phyloP scores from a whole-genome alignment of 2,329 filamentous ascomycete species.

The Parasarocladium wereldwijsianum region DNA sequence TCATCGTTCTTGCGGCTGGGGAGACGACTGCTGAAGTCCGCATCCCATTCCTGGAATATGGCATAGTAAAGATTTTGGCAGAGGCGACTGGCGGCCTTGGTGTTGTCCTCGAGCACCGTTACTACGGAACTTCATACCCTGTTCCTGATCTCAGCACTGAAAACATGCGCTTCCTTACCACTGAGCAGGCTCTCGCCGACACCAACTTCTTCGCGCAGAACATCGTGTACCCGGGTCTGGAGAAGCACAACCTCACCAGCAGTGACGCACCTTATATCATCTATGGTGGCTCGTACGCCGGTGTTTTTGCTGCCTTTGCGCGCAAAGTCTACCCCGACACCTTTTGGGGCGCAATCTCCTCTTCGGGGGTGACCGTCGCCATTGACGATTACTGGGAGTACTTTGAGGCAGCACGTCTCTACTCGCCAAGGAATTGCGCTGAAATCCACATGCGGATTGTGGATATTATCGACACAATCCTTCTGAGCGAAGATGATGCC shows the following conservation, averaged over 20 bases:
- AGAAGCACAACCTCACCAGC: conserved; percentile 51
- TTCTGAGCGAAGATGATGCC: conserved; percentile 22
- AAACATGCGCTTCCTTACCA: conserved; percentile 68
- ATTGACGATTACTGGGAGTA: conserved; percentile 65
- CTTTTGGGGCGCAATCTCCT: conserved; percentile 68
- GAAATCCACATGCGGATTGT: conserved; percentile 43
- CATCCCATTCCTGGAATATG: conserved; percentile 60
- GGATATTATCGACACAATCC: conserved; percentile 34
- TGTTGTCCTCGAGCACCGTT: conserved; percentile 74
- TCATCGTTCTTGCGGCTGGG: conserved; percentile 62
- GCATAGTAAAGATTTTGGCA: conserved; percentile 57
- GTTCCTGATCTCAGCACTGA: conserved; percentile 48
- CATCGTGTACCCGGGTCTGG: conserved; percentile 54
- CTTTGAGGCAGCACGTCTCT: conserved; percentile 33
- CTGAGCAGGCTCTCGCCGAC: conserved; percentile 71
- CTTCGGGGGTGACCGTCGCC: conserved; percentile 64
- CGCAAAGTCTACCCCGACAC: conserved; percentile 63
- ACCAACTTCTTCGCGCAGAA: conserved; percentile 67
- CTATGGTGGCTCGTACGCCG: conserved; percentile 77
- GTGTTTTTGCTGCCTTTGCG: conserved; percentile 63
- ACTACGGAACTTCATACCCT: conserved; percentile 69
- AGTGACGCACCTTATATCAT: conserved; percentile 55
- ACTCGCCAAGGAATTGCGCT: conserved; percentile 45
- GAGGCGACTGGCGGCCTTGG: conserved; percentile 59
- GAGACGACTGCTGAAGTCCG: conserved; percentile 51